A percentile compares a stretch with the other conserved stretches of the same genome.
These are phyloP conservation scores for Leptomonas seymouri DNA, from an alignment of 208 protist genomes.

Conservation along the genomic window DNA sequence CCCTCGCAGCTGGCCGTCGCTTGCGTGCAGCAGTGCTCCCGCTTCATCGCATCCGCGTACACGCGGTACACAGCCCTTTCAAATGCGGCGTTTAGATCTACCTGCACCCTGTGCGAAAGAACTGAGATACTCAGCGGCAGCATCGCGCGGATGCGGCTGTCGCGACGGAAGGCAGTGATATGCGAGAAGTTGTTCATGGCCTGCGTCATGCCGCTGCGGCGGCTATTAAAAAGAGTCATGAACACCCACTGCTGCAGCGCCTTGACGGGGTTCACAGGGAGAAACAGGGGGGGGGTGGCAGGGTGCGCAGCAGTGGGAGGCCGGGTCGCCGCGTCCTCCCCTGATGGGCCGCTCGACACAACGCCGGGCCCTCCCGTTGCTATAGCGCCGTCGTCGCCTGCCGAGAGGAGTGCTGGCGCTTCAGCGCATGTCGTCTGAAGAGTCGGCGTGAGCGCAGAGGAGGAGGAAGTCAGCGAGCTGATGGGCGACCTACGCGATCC, in stretches of 20 bases:
- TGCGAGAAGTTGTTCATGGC: conserved; percentile 28
- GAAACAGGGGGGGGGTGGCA: conserved; percentile 12
- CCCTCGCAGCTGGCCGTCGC: neutral
- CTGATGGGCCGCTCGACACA: neutral
- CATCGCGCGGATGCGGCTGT: conserved; percentile 18
- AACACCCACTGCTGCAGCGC: conserved; percentile 37
- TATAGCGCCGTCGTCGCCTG: neutral
- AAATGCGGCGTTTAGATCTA: conserved; percentile 22
- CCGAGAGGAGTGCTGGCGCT: neutral
- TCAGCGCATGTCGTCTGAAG: neutral
- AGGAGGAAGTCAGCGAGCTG: conserved; percentile 8
- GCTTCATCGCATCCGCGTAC: conserved; percentile 12
- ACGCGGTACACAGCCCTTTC: conserved; percentile 21
- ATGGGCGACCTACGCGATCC: conserved; percentile 6
- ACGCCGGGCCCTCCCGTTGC: too few relatives aligned
- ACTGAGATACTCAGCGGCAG: conserved; percentile 23
- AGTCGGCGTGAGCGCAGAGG: conserved; percentile 5
- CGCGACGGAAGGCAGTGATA: conserved; percentile 27
- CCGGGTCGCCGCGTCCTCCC: neutral
- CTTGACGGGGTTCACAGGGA: conserved; percentile 16
- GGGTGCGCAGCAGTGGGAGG: neutral
- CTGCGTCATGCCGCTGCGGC: conserved; percentile 12
- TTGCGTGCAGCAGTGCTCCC: neutral
- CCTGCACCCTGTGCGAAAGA: conserved; percentile 19
- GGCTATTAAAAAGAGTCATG: conserved; percentile 32